A percentile compares a stretch with the other conserved stretches of the same genome.
phyloP scores from a whole-genome alignment of 225 moss, liverwort and hornwort genomes.

The Climacium dendroides region DNA sequence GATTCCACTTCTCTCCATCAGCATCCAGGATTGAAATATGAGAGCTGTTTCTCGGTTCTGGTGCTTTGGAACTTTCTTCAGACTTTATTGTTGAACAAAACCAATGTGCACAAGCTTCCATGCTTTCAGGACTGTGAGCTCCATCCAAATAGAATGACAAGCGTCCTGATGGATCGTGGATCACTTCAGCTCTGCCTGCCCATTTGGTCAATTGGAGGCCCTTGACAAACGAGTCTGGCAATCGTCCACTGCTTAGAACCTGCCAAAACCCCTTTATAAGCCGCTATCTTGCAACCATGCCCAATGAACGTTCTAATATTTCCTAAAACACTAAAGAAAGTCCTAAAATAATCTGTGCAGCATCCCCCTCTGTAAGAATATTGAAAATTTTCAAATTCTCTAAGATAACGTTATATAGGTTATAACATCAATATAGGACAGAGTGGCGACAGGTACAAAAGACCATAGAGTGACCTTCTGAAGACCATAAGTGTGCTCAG shows the following conservation, averaged over 20 bases:
- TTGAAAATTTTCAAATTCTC: background rate
- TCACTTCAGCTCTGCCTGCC: slow-evolving; percentile 84
- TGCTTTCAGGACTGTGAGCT: slow-evolving; percentile 99
- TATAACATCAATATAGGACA: background rate
- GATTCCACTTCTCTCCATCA: slow-evolving; percentile 32
- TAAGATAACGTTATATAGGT: background rate
- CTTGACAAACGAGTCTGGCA: slow-evolving; percentile 65
- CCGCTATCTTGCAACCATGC: background rate
- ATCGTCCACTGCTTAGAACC: slow-evolving; percentile 47
- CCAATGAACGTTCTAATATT: background rate
- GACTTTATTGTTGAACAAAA: slow-evolving; percentile 48
- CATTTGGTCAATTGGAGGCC: slow-evolving; percentile 66
- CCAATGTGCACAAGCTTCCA: slow-evolving; percentile 95
- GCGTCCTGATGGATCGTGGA: slow-evolving; percentile 59
- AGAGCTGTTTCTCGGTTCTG: background rate
- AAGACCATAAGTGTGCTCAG: slow-evolving; percentile 5
- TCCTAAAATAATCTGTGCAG: background rate
- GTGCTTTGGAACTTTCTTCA: slow-evolving; percentile 7
- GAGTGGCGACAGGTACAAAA: background rate
- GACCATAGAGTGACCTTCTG: slow-evolving; percentile 11
- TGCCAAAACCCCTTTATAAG: slow-evolving; percentile 6
- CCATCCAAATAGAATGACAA: slow-evolving; percentile 93
- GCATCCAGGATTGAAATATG: slow-evolving; percentile 10
- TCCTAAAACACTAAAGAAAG: background rate
- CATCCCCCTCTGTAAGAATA: background rate